Conservation (phyloP, 2,329 filamentous ascomycete species). For the Fusarium decemcellulare region DNA sequence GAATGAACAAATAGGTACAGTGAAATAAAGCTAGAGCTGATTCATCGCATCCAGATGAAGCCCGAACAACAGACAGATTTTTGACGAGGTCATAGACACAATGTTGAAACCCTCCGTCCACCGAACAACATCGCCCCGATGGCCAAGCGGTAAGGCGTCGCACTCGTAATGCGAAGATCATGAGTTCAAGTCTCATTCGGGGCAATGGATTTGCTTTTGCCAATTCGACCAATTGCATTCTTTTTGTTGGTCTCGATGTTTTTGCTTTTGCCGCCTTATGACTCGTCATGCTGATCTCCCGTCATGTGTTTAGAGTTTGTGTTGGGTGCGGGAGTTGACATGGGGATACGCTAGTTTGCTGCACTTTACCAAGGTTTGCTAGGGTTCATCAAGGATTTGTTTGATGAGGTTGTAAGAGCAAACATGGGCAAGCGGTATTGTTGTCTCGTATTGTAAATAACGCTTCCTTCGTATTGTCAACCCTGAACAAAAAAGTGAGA, state of each 20-base stretch:
- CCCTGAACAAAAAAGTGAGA: no score
- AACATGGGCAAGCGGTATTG: neutral
- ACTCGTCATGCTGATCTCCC: neutral
- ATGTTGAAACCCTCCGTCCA: constrained; percentile 1
- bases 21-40: no score
- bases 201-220: constrained; percentile 7
- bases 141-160: constrained; percentile 47
- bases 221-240: neutral
- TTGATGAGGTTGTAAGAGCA: neutral
- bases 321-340: no score
- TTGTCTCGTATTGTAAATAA: no score
- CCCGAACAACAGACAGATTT: no score
- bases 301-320: no score
- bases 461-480: no score
- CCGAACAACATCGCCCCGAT: constrained; percentile 34
- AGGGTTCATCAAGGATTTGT: no score
- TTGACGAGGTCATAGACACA: neutral
- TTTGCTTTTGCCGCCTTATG: neutral
- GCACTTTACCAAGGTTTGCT: no score
- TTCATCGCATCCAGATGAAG: no score
- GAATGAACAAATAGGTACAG: no score
- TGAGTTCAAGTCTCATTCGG: constrained; percentile 44
- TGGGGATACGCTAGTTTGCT: no score
- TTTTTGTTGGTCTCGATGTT: neutral
- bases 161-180: constrained; percentile 48